Base-by-base conservation (phyloP, 129 eudicot genomes). In the Apium graveolens region DNA sequence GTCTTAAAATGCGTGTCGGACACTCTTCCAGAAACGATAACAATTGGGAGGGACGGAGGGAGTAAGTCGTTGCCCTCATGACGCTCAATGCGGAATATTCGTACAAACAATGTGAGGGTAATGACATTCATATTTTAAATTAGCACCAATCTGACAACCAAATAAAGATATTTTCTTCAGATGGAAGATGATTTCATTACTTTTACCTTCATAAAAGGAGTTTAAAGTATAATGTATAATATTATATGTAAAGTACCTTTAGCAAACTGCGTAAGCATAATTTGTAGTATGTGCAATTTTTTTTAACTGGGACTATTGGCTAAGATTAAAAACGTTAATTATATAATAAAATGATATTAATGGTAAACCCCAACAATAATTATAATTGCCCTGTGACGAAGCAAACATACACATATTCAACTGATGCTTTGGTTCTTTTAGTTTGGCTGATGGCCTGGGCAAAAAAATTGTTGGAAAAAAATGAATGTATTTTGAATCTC, bases 141-240 rank as follows among this genome's bases (percentile, higher is more conserved):
- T 43, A 57, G 5, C 44, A 17, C 44, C 48, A 65, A 78, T 44
- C 12, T 31, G 74, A 53, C 27, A n/a, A 35, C 41, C 8, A 21
- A 37, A n/a, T 37, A 63, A 63, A 43, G 80, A 5, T 29, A 5
- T n/a, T 24, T 39, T 41, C 42, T 18, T 29, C 32, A 21, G 13
- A 27, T 85, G 88, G 88, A 78, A 38, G 83, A 72, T 81, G 88
- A 85, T 81, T 78, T 69, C 79, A 76, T 80, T 18, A 75, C 44
- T 53, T 72, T 72, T 51, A 12, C 17, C 48, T 38, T 78, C 9
- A 10, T 6, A 68, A n/a, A 66, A 57, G 66, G 29, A 60, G 34
- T 60, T 68, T 68, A 70, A 70, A 70, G 43, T 37, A 14, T 5
- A 1, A 20, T 1, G 13, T 70, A 16, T 37, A 37, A 70, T 37